Evolutionary conservation across 768 basidiomycete genomes (phyloP).

Genomic region (Myochromella boudieri): DNA sequence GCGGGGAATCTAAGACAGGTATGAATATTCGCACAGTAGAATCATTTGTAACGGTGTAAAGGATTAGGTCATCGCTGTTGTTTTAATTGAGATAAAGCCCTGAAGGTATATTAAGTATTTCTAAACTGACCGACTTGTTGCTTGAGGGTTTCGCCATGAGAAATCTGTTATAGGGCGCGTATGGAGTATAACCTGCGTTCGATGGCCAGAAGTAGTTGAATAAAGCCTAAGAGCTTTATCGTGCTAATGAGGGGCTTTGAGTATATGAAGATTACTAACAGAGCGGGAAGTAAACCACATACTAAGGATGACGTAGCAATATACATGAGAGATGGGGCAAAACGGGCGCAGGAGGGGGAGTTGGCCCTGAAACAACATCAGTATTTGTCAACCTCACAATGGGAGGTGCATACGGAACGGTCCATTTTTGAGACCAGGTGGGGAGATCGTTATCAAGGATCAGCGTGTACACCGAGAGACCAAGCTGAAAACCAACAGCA

Average conservation of each 20-base stretch:
- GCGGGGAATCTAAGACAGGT: conserved; percentile 85
- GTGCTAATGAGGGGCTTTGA: conserved; percentile 36
- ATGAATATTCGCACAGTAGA: conserved; percentile 82
- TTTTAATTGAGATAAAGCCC: conserved; percentile 1
- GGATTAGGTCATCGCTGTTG: conserved; percentile 73
- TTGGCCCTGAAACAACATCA: conserved; percentile 36
- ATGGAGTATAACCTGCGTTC: conserved; percentile 69
- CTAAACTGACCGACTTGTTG: conserved; percentile 53
- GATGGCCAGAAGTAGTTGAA: conserved; percentile 69
- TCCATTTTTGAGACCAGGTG: conserved; percentile 84
- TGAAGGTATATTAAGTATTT: neutral
- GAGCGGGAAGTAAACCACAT: conserved; percentile 19
- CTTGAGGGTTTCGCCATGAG: conserved; percentile 70
- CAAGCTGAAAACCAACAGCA: conserved; percentile 60
- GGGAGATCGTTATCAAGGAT: conserved; percentile 81
- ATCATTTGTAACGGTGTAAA: conserved; percentile 85
- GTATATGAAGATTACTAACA: neutral
- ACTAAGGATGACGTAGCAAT: conserved; percentile 68
- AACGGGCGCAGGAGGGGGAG: conserved; percentile 52
- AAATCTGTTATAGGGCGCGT: conserved; percentile 71
- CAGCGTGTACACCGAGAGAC: conserved; percentile 73
- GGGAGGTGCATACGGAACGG: conserved; percentile 44
- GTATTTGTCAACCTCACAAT: conserved; percentile 4
- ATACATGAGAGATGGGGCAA: conserved; percentile 77
- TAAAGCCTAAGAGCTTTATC: conserved; percentile 63